phyloP scores from a whole-genome alignment of 2,329 filamentous ascomycete genomes.

The Parafenestella ontariensis region DNA sequence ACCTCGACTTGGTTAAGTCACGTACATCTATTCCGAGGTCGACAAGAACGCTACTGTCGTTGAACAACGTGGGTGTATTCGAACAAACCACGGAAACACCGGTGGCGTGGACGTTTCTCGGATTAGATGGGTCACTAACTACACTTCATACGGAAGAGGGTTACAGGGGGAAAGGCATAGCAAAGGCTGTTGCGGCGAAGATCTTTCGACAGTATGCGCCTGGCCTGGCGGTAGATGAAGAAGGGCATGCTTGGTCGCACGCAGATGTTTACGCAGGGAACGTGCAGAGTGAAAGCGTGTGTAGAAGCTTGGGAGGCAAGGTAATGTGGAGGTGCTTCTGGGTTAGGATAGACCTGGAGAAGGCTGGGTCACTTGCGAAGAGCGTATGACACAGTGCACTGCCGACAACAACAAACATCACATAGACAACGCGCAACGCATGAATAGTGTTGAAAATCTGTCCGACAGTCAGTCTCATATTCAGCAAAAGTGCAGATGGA shows the following conservation, averaged over 20 bases:
- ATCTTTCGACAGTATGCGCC: slow-evolving; percentile 59
- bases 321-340: slow-evolving; percentile 66
- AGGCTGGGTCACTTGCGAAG: slow-evolving; percentile 24
- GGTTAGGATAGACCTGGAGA: slow-evolving; percentile 55
- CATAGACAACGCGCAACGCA: not conserved
- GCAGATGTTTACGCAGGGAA: slow-evolving; percentile 72
- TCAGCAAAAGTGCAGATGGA: slow-evolving; percentile 2
- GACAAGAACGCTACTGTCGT: slow-evolving; percentile 53
- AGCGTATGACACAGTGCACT: not conserved
- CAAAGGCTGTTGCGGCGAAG: slow-evolving; percentile 66
- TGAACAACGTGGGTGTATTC: slow-evolving; percentile 52
- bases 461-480: slow-evolving; percentile 27
- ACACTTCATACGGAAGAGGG: slow-evolving; percentile 66
- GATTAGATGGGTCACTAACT: slow-evolving; percentile 67
- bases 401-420: not conserved
- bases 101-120: slow-evolving; percentile 71
- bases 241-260: slow-evolving; percentile 61
- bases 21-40: slow-evolving; percentile 62
- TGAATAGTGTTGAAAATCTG: slow-evolving; percentile 14
- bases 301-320: slow-evolving; percentile 66
- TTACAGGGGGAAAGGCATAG: slow-evolving; percentile 68
- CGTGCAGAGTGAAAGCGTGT: slow-evolving; percentile 66
- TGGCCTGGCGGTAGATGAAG: slow-evolving; percentile 38
- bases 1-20: slow-evolving; percentile 61
- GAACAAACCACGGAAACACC: slow-evolving; percentile 56